These are phyloP conservation scores for Podospora pseudoanserina DNA, from an alignment of 495 filamentous ascomycete species.

Conservation along the genomic window DNA sequence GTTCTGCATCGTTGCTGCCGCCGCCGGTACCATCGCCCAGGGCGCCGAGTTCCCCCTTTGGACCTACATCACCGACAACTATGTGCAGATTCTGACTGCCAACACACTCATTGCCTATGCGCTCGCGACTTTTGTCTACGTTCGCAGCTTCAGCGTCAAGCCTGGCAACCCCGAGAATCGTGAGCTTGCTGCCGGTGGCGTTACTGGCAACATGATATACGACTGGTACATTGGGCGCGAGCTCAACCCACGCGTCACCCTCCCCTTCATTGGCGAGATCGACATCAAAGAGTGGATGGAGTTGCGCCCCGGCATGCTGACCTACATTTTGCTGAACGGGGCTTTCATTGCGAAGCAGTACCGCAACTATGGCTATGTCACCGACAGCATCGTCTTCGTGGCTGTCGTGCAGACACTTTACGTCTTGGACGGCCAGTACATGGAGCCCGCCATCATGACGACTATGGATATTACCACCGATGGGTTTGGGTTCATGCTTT, in stretches of 20 bases:
- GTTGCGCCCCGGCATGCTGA: constrained; percentile 83
- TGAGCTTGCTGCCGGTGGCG: constrained; percentile 75
- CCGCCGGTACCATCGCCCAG: constrained; percentile 68
- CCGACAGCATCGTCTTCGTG: constrained; percentile 82
- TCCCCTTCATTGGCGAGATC: constrained; percentile 75
- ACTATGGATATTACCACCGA: constrained; percentile 96
- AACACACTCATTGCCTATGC: constrained; percentile 70
- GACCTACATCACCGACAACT: constrained; percentile 92
- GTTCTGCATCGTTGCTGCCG: constrained; percentile 61
- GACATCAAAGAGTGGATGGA: constrained; percentile 93
- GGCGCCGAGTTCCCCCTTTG: constrained; percentile 82
- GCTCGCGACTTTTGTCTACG: constrained; percentile 72
- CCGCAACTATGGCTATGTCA: constrained; percentile 72
- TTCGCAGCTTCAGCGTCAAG: constrained; percentile 75
- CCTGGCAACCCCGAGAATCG: constrained; percentile 64
- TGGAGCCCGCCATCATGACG: constrained; percentile 88
- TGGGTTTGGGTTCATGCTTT: constrained; percentile 95
- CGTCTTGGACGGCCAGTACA: constrained; percentile 79
- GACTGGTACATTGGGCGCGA: constrained; percentile 98
- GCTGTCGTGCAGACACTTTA: constrained; percentile 78
- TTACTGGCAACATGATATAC: constrained; percentile 82
- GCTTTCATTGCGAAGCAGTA: constrained; percentile 88
- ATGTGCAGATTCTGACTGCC: constrained; percentile 75
- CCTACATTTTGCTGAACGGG: constrained; percentile 84
- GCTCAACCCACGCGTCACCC: constrained; percentile 80